These are phyloP conservation scores for Glaciozyma martinii DNA, from an alignment of 768 basidiomycete species.

Conservation along the genomic window DNA sequence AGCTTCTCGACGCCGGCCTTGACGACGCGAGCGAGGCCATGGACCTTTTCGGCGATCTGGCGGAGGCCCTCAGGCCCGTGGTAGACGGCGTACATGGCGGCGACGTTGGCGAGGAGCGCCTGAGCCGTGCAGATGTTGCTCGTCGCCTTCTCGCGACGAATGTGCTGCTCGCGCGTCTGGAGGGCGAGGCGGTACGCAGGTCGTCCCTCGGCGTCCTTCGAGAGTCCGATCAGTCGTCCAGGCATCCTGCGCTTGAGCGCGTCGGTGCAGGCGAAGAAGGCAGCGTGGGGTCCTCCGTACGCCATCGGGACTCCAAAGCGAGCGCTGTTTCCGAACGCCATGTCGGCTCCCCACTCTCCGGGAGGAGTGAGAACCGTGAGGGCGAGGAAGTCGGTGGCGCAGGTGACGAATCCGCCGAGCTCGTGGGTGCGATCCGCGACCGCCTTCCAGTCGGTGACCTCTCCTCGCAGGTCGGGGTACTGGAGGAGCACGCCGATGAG, in stretches of 20 bases:
- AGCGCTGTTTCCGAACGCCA: slow-evolving; percentile 88
- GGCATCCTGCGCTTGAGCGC: slow-evolving; percentile 95
- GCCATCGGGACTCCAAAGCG: slow-evolving; percentile 94
- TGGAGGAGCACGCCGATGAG: slow-evolving; percentile 83
- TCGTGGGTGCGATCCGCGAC: slow-evolving; percentile 63
- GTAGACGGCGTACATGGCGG: slow-evolving; percentile 90
- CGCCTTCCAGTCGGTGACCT: slow-evolving; percentile 60
- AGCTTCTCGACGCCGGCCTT: slow-evolving; percentile 56
- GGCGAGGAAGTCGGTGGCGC: slow-evolving; percentile 85
- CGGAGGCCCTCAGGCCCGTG: slow-evolving; percentile 81
- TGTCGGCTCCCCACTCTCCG: slow-evolving; percentile 97
- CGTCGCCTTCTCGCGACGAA: slow-evolving; percentile 70
- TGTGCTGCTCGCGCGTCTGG: slow-evolving; percentile 61
- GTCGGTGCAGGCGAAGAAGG: slow-evolving; percentile 91
- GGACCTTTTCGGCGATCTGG: slow-evolving; percentile 82
- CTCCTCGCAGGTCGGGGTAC: slow-evolving; percentile 85
- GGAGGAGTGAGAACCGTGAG: slow-evolving; percentile 87
- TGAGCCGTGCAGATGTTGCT: slow-evolving; percentile 98
- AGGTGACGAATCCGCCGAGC: slow-evolving; percentile 68
- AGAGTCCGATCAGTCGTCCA: slow-evolving; percentile 86
- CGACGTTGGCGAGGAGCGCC: slow-evolving; percentile 96
- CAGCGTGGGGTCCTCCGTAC: slow-evolving; percentile 96
- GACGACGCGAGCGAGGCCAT: slow-evolving; percentile 71
- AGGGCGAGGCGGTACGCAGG: slow-evolving; percentile 85
- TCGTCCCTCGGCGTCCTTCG: slow-evolving; percentile 71